Base-by-base conservation (phyloP, 805 yeast species). In the Candida insectorum region DNA sequence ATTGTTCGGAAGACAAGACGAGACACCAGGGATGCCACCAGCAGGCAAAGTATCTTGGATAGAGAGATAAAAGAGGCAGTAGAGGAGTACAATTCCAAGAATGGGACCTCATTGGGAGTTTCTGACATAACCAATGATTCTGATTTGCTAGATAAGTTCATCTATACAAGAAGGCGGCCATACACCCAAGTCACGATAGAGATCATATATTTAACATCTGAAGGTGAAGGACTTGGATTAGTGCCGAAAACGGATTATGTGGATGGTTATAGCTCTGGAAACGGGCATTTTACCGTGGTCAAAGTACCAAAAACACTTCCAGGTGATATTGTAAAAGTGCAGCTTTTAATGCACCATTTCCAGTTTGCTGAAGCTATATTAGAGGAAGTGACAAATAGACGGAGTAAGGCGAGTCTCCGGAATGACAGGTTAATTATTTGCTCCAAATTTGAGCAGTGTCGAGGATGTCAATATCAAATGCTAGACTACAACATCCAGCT, bases 381-480 rank as follows among this genome's bases (percentile, higher is more conserved):
- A 7, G 12, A 56, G 4, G 34, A 44, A 12, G 43, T 62, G 1
- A 19, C 37, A 8, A 38, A 41, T 4, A 25, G 43, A 2, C 12
- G 33, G 2, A 29, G 50, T 1, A 40, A 35, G 6, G 30, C 21
- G 4, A 33, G 42, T 4, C 26, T 22, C 9, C 44, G 69, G 28
- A 48, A 56, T 16, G 54, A 62, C 26, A 23, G 37, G 10, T 44
- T 60, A 12, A 44, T 61, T 2, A 37, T 50, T 4, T 69, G 74
- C 37, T 41, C 48, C 7, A 55, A 63, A 25, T 69, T 69, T 37
- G 41, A 54, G 7, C 41, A 37, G 19, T 69, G 74, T 35, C 44
- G 52, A 28, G 74, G 73, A 2, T 69, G 74, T 40, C 68, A 66
- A 31, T 49, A 61, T 14, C 74, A 69, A 36, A 64, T 63, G 70